A percentile compares a stretch with the other conserved stretches of the same genome.
These are phyloP conservation scores for Linderniella brevidens DNA, from an alignment of 257 asterid genomes.

Conservation along the genomic window DNA sequence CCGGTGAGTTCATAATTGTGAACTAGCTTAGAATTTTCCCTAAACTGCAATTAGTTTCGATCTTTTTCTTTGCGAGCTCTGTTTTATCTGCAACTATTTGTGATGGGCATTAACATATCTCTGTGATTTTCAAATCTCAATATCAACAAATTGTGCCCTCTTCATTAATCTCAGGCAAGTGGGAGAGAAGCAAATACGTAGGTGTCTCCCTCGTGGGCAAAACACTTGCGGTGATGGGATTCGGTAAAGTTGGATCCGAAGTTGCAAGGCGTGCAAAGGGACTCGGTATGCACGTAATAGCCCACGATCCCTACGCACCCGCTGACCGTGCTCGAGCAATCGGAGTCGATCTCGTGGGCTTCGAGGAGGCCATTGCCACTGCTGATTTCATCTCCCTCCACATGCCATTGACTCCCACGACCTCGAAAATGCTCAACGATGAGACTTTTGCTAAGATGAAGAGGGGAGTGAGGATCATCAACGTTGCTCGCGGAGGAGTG, in stretches of 20 bases:
- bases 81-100: no score
- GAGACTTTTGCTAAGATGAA: constrained; percentile 76
- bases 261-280: constrained; percentile 93
- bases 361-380: constrained; percentile 64
- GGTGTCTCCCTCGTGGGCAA: constrained; percentile 89
- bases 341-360: constrained; percentile 79
- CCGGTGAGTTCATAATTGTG: constrained; percentile 22
- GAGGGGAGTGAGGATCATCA: constrained; percentile 63
- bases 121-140: neutral
- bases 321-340: constrained; percentile 92
- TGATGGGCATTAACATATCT: neutral
- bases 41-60: no score
- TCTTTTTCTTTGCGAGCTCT: no score
- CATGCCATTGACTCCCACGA: constrained; percentile 89
- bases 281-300: constrained; percentile 82
- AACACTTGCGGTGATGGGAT: constrained; percentile 89
- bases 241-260: constrained; percentile 75
- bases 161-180: constrained; percentile 82
- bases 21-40: no score
- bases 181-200: constrained; percentile 48
- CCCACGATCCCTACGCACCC: constrained; percentile 97
- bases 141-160: no score
- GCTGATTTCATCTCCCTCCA: constrained; percentile 89
- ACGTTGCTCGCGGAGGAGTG: constrained; percentile 95
- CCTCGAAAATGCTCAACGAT: constrained; percentile 65